Conservation (phyloP, 805 yeast genomes). For the Nakazawaea laoshanensis region DNA sequence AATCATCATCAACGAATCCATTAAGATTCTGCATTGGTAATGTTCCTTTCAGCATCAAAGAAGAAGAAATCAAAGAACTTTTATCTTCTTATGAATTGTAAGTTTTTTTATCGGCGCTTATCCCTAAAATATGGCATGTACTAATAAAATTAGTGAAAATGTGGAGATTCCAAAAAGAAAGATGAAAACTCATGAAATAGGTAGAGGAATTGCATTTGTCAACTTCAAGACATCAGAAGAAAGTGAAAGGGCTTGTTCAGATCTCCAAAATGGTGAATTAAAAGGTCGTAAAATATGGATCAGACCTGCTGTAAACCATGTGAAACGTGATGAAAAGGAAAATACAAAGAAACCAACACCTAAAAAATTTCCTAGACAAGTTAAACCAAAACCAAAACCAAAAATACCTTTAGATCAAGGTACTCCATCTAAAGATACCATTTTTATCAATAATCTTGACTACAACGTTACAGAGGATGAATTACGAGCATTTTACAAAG, state of each 20-base stretch:
- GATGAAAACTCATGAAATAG: conserved; percentile 16
- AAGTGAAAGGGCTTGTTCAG: conserved; percentile 53
- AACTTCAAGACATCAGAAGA: conserved; percentile 50
- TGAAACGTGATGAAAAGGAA: conserved; percentile 17
- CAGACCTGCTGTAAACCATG: conserved; percentile 42
- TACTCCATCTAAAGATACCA: conserved; percentile 45
- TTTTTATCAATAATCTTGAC: conserved; percentile 55
- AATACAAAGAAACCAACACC: conserved; percentile 19
- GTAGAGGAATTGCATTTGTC: conserved; percentile 38
- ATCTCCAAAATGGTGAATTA: conserved; percentile 19
- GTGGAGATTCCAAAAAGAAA: conserved; percentile 22
- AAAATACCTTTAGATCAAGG: conserved; percentile 34
- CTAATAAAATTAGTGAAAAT: conserved; percentile 11
- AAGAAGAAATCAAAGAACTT: conserved; percentile 32
- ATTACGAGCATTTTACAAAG: conserved; percentile 35
- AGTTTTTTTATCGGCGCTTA: conserved; percentile 13
- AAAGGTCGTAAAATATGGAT: conserved; percentile 35
- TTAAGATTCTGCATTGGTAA: conserved; percentile 36
- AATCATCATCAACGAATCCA: too few species aligned
- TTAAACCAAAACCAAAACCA: conserved; percentile 12
- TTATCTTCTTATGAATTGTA: conserved; percentile 31
- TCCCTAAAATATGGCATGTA: too few species aligned
- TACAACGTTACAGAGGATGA: conserved; percentile 37
- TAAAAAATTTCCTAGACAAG: conserved; percentile 11
- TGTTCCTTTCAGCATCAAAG: conserved; percentile 32